Evolutionary conservation across 2,329 filamentous ascomycete genomes (phyloP).

Genomic region (Calonectria crousiana): DNA sequence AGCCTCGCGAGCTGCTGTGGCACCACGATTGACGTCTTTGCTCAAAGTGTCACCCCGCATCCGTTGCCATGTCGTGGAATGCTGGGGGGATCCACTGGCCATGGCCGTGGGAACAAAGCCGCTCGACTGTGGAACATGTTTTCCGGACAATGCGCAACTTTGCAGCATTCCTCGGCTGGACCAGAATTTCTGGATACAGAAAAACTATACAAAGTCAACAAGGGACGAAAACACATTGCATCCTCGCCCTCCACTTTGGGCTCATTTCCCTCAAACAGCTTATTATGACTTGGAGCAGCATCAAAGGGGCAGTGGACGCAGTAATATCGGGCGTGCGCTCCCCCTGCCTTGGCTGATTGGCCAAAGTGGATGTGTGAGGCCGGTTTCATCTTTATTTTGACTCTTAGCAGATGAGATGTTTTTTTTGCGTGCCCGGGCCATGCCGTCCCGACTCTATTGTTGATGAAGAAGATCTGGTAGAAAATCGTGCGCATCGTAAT

Average conservation of each 20-base stretch:
- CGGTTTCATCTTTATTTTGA: conserved; percentile 29
- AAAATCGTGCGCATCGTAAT: conserved; percentile 6
- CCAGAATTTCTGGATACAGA: conserved; percentile 1
- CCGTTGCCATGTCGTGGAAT: conserved; percentile 10
- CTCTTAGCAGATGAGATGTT: conserved; percentile 7
- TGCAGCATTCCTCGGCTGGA: conserved; percentile 9
- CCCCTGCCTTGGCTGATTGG: not conserved
- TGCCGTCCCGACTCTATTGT: conserved; percentile 3
- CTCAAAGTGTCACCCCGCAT: conserved; percentile 7
- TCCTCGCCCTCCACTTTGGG: not conserved
- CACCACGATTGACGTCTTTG: not conserved
- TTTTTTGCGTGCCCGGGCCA: conserved; percentile 15
- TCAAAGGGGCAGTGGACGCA: not conserved
- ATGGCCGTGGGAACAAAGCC: conserved; percentile 1
- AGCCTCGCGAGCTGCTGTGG: not conserved
- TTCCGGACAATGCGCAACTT: conserved; percentile 6
- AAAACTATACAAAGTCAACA: not conserved
- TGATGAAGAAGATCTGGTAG: conserved; percentile 1
- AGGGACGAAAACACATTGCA: not conserved
- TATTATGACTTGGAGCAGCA: not conserved
- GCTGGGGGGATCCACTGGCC: conserved; percentile 12
- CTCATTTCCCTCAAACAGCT: conserved; percentile 23
- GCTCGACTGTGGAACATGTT: conserved; percentile 21
- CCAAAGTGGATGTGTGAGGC: conserved; percentile 14
- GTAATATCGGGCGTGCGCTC: not conserved